Evolutionary conservation across 1,284 basidiomycete genomes (phyloP).

Genomic region (Melampsora americana): DNA sequence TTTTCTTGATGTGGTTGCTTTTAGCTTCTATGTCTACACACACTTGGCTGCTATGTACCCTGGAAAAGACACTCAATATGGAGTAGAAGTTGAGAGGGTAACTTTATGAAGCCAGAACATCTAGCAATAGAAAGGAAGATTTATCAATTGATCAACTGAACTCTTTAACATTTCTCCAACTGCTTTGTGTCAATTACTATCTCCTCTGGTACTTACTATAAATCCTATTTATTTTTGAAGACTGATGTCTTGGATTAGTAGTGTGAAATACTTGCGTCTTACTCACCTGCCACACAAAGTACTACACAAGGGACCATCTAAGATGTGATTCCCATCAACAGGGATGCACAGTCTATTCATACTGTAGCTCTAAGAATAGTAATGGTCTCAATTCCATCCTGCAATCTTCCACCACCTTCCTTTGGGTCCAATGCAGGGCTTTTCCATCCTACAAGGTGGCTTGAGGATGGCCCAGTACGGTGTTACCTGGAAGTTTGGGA

Average conservation of each 20-base stretch:
- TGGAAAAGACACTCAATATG: too few relatives aligned
- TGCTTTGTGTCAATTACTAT: conserved; percentile 62
- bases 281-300: conserved; percentile 55
- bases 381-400: conserved; percentile 63
- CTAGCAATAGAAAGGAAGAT: too few relatives aligned
- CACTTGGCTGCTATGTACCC: too few relatives aligned
- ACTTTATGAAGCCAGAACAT: too few relatives aligned
- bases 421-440: conserved; percentile 68
- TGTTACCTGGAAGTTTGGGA: conserved; percentile 51
- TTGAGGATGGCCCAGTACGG: background rate
- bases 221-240: background rate
- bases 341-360: conserved; percentile 55
- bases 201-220: too few relatives aligned
- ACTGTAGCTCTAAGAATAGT: conserved; percentile 64
- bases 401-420: conserved; percentile 63
- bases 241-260: conserved; percentile 5
- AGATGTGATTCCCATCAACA: conserved; percentile 66
- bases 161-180: conserved; percentile 56
- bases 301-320: conserved; percentile 70
- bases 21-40: too few relatives aligned
- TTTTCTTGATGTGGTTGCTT: too few relatives aligned
- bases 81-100: too few relatives aligned
- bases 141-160: background rate
- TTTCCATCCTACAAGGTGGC: conserved; percentile 62
- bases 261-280: conserved; percentile 65